Evolutionary conservation across 805 yeast species (phyloP).

Genomic region (Diddensiella transvaalensis): DNA sequence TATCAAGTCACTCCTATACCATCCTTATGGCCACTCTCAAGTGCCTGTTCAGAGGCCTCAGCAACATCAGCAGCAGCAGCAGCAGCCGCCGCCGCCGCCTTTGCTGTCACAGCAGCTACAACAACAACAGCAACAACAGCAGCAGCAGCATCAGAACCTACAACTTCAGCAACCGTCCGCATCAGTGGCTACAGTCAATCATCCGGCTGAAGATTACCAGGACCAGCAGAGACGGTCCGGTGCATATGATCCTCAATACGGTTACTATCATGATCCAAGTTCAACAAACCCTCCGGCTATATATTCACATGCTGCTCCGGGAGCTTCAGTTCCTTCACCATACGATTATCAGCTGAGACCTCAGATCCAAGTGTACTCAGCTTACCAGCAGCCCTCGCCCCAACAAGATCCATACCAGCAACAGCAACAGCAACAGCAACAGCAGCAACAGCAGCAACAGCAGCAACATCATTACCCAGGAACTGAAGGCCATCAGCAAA

Average conservation of each 20-base stretch:
- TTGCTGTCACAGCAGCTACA: background rate
- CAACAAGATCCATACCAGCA: slow-evolving; percentile 7
- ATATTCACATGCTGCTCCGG: background rate
- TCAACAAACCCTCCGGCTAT: background rate
- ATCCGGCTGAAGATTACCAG: no score
- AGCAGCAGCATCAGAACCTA: background rate
- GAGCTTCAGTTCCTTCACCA: background rate
- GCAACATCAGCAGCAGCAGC: slow-evolving; percentile 4
- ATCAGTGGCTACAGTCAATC: no score
- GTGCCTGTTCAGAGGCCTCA: background rate
- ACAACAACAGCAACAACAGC: background rate
- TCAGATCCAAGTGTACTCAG: background rate
- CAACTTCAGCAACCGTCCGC: no score
- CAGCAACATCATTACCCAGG: slow-evolving; percentile 1
- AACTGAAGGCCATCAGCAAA: background rate
- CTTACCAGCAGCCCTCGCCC: slow-evolving; percentile 1
- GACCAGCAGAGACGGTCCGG: no score
- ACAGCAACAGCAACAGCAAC: slow-evolving; percentile 8
- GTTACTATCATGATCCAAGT: background rate
- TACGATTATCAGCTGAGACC: background rate
- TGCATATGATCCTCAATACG: background rate
- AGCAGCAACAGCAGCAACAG: background rate
- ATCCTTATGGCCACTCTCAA: slow-evolving; percentile 18
- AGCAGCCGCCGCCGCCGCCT: slow-evolving; percentile 3
- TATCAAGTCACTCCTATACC: slow-evolving; percentile 47